Percentiles rank a stretch among this genome's conserved stretches.
Conservation (phyloP, 306 rosid species). For the Lagenaria siceraria region DNA sequence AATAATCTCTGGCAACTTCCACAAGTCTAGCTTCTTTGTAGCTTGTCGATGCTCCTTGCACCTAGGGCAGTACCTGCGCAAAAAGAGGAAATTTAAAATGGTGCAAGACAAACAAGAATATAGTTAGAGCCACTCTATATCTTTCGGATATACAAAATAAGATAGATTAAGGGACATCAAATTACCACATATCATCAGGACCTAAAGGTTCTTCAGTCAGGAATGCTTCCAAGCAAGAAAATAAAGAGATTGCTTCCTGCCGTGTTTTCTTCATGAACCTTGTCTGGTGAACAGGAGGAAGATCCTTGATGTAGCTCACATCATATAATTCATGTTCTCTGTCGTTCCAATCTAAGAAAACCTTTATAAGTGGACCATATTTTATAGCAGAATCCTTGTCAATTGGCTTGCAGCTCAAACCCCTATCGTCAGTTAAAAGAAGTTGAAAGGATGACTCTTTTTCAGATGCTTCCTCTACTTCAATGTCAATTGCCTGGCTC, state of each 20-base stretch:
- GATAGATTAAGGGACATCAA: not conserved
- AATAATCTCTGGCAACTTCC: constrained; percentile 92
- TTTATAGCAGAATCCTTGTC: constrained; percentile 44
- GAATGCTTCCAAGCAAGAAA: constrained; percentile 96
- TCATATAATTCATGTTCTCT: constrained; percentile 61
- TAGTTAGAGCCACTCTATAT: constrained; percentile 4
- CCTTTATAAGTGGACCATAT: constrained; percentile 34
- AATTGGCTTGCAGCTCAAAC: constrained; percentile 44
- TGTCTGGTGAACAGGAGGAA: constrained; percentile 81
- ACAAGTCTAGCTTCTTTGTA: constrained; percentile 90
- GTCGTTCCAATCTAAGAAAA: constrained; percentile 72
- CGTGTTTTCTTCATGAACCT: constrained; percentile 71
- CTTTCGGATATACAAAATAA: not conserved
- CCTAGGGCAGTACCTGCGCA: constrained; percentile 79
- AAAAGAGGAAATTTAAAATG: not conserved
- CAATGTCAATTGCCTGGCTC: constrained; percentile 19
- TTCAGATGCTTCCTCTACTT: constrained; percentile 38
- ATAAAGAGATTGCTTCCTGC: constrained; percentile 89
- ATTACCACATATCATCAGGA: constrained; percentile 97
- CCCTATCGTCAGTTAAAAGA: constrained; percentile 35
- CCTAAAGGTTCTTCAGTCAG: constrained; percentile 96
- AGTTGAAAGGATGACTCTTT: constrained; percentile 54
- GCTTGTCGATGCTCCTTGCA: constrained; percentile 99
- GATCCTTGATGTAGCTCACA: constrained; percentile 67
- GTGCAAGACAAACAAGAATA: not conserved